A percentile compares a stretch with the other conserved stretches of the same genome.
These are phyloP conservation scores for Solanum chacoense DNA, from an alignment of 305 asterid genomes.

Conservation along the genomic window DNA sequence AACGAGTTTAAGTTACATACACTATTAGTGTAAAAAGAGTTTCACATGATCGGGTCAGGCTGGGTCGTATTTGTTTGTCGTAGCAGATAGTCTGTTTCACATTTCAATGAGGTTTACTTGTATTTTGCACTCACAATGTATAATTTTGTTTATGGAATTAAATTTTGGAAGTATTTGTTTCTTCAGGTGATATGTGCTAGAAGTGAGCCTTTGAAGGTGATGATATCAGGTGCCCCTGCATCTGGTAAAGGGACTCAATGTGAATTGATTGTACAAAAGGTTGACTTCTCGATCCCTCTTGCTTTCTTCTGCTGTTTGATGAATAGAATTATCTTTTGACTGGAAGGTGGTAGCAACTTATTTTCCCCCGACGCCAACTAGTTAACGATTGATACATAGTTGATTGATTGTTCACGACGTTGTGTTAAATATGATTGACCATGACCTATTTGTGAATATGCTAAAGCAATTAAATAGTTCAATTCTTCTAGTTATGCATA, in stretches of 20 bases:
- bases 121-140: background rate
- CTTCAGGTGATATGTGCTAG: constrained; percentile 30
- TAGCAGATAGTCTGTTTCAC: background rate
- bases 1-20: background rate
- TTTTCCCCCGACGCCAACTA: background rate
- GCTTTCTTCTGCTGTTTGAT: background rate
- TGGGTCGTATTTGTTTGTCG: background rate
- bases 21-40: background rate
- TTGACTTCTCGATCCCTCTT: constrained; percentile 1
- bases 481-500: background rate
- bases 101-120: background rate
- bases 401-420: background rate
- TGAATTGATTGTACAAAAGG: constrained; percentile 80
- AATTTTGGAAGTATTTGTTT: background rate
- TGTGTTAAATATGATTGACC: background rate
- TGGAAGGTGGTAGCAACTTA: background rate
- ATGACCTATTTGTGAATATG: background rate
- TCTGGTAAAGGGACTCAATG: constrained; percentile 97
- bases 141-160: background rate
- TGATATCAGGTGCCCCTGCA: constrained; percentile 95
- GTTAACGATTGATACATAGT: background rate
- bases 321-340: background rate
- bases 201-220: constrained; percentile 75
- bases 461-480: background rate
- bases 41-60: background rate